A percentile compares a stretch with the other conserved stretches of the same genome.
Conservation (phyloP, 2,329 filamentous ascomycete species). For the Chaetomium sp. region DNA sequence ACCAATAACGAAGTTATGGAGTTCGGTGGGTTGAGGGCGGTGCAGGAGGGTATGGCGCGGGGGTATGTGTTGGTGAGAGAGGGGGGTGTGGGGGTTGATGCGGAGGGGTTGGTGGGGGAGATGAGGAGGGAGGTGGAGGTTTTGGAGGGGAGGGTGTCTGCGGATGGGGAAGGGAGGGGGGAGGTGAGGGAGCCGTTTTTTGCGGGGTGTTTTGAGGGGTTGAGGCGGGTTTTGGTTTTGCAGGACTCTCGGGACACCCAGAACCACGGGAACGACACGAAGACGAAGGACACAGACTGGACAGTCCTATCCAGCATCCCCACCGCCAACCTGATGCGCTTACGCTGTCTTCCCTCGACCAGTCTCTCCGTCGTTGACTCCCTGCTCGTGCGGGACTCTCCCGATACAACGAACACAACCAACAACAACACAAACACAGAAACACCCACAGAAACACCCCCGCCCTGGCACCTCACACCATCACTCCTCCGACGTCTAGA, state of each 20-base stretch:
- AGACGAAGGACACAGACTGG: slow-evolving; percentile 32
- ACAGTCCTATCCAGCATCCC: slow-evolving; percentile 43
- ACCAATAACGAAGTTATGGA: slow-evolving; percentile 28
- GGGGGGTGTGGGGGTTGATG: too few species aligned
- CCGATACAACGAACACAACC: slow-evolving; percentile 10
- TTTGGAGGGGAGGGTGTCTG: too few species aligned
- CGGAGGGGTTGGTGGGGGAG: too few species aligned
- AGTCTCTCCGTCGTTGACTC: slow-evolving; percentile 44
- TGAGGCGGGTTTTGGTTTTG: too few species aligned
- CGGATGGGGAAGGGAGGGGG: too few species aligned
- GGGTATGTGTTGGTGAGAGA: slow-evolving; percentile 54
- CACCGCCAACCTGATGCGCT: slow-evolving; percentile 38
- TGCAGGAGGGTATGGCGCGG: slow-evolving; percentile 48
- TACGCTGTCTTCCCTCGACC: slow-evolving; percentile 34
- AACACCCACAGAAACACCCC: too few species aligned
- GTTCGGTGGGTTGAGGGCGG: slow-evolving; percentile 45
- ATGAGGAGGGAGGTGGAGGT: too few species aligned
- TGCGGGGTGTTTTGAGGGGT: too few species aligned
- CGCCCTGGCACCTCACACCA: slow-evolving; percentile 32
- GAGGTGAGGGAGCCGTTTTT: too few species aligned
- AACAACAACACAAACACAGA: too few species aligned
- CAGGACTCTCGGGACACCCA: too few species aligned
- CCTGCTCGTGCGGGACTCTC: slow-evolving; percentile 30
- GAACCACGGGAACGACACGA: too few species aligned
- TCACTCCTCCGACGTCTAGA: slow-evolving; percentile 52